Conservation (phyloP, 768 basidiomycete species). For the Cystobasidium tubakii region DNA sequence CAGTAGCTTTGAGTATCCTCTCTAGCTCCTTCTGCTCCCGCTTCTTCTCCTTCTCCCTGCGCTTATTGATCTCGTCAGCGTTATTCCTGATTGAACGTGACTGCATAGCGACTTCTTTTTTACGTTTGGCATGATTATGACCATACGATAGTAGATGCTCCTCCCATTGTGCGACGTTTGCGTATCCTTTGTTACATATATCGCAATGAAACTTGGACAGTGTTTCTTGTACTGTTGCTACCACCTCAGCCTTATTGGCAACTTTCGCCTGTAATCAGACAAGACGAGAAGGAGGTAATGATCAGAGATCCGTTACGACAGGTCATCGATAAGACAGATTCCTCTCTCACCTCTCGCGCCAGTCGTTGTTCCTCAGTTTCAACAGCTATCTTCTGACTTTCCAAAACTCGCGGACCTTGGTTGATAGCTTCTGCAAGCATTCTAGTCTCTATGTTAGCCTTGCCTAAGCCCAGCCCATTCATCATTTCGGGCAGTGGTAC, state of each 20-base stretch:
- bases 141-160: slow-evolving; percentile 34
- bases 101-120: slow-evolving; percentile 32
- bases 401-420: slow-evolving; percentile 10
- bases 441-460: slow-evolving; percentile 26
- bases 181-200: slow-evolving; percentile 36
- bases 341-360: slow-evolving; percentile 16
- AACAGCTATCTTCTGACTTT: slow-evolving; percentile 29
- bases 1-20: slow-evolving; percentile 21
- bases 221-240: slow-evolving; percentile 3
- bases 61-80: slow-evolving; percentile 28
- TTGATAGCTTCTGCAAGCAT: slow-evolving; percentile 33
- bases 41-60: slow-evolving; percentile 33
- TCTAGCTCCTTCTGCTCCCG: slow-evolving; percentile 37
- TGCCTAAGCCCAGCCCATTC: slow-evolving; percentile 28
- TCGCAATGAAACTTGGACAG: slow-evolving; percentile 34
- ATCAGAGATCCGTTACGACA: neutral
- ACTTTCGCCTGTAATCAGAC: slow-evolving; percentile 18
- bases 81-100: slow-evolving; percentile 2
- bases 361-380: slow-evolving; percentile 30
- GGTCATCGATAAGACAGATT: neutral
- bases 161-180: slow-evolving; percentile 30
- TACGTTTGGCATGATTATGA: slow-evolving; percentile 36
- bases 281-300: neutral
- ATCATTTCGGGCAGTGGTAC: slow-evolving; percentile 27
- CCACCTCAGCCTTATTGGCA: slow-evolving; percentile 4